These are phyloP conservation scores for Rhynchospora breviuscula DNA, from an alignment of 176 grass and related monocot species.

Conservation along the genomic window DNA sequence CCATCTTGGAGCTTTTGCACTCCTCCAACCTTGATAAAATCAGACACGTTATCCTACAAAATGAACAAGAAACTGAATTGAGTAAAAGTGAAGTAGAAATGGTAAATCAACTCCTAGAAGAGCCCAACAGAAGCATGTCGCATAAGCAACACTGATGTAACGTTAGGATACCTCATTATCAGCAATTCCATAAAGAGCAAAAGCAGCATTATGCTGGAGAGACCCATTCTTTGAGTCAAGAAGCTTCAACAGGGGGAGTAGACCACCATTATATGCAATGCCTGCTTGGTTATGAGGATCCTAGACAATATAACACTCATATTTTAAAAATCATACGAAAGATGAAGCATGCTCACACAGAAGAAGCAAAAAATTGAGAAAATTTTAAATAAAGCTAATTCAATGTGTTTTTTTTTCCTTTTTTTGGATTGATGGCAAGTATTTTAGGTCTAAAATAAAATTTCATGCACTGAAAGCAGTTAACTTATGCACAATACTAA, in stretches of 20 bases:
- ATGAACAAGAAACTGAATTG: slow-evolving; percentile 22
- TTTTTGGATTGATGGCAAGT: background rate
- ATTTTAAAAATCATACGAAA: background rate
- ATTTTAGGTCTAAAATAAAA: background rate
- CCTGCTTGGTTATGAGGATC: slow-evolving; percentile 99
- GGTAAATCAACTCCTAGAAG: slow-evolving; percentile 11
- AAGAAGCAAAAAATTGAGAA: background rate
- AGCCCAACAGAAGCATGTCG: background rate
- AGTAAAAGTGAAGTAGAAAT: slow-evolving; percentile 13
- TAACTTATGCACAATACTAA: background rate
- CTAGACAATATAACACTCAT: slow-evolving; percentile 33
- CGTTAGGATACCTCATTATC: slow-evolving; percentile 77
- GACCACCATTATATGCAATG: slow-evolving; percentile 94
- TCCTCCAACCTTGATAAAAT: slow-evolving; percentile 98
- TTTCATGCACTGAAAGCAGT: background rate
- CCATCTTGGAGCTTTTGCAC: slow-evolving; percentile 97
- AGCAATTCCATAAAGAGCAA: slow-evolving; percentile 99
- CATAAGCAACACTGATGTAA: background rate
- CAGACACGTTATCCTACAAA: slow-evolving; percentile 80
- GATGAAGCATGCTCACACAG: background rate
- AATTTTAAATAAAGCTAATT: slow-evolving; percentile 12
- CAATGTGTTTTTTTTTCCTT: background rate
- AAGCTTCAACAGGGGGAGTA: slow-evolving; percentile 96
- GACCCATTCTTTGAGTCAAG: slow-evolving; percentile 99
- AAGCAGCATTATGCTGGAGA: slow-evolving; percentile 99